Conservation (phyloP, 2,329 filamentous ascomycete species). For the Eutypa lata region DNA sequence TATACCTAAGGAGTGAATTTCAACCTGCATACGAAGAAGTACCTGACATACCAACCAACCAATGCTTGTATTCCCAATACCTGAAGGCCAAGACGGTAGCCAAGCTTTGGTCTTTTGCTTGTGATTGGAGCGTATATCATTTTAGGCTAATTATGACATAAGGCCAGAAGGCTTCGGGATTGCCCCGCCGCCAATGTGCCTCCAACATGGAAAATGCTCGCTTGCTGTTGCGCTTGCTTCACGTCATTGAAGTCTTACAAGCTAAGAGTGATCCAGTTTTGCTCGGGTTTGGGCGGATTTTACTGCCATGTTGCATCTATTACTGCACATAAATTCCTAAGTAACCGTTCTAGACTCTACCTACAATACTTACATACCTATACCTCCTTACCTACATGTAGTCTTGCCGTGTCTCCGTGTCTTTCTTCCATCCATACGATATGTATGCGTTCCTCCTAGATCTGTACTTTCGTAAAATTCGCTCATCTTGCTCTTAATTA, state of each 20-base stretch:
- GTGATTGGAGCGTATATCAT: not conserved
- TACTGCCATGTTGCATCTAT: too few species aligned
- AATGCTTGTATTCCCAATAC: too few species aligned
- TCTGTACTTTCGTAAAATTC: too few species aligned
- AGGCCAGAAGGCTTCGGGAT: not conserved
- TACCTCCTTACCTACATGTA: too few species aligned
- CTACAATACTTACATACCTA: too few species aligned
- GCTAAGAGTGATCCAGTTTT: not conserved
- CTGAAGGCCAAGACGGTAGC: not conserved
- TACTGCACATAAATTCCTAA: not conserved
- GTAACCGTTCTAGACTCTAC: not conserved
- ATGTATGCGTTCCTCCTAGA: too few species aligned
- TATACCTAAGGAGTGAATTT: not conserved
- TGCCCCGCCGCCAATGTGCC: not conserved
- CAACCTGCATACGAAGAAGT: not conserved
- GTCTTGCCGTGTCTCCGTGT: too few species aligned
- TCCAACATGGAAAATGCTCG: not conserved
- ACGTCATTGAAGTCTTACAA: not conserved
- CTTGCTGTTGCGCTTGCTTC: not conserved
- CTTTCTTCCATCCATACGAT: too few species aligned
- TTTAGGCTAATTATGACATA: constrained; percentile 1
- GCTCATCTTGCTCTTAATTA: too few species aligned
- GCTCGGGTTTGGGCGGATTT: not conserved
- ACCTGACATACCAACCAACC: not conserved
- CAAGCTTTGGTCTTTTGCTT: not conserved